Conservation (phyloP, 2,329 filamentous ascomycete species). For the Pezicula carpinea region DNA sequence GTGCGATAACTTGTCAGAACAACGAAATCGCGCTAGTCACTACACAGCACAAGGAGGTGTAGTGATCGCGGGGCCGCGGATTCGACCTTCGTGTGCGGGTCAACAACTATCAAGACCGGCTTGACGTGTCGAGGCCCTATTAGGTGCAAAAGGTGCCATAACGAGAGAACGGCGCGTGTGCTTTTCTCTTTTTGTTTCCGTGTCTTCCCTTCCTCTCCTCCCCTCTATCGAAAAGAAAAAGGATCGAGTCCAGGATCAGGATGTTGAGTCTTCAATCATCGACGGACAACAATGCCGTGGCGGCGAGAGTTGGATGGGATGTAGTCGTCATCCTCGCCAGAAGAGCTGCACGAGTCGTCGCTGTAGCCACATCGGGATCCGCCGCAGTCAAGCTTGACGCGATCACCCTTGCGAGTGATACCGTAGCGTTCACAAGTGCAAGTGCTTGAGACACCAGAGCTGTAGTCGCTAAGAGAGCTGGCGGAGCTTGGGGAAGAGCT, state of each 20-base stretch:
- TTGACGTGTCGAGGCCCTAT: background rate
- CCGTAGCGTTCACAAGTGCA: slow-evolving; percentile 97
- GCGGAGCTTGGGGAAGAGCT: slow-evolving; percentile 67
- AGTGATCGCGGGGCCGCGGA: slow-evolving; percentile 20
- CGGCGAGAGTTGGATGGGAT: slow-evolving; percentile 52
- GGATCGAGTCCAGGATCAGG: background rate
- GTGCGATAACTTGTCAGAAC: slow-evolving; percentile 15
- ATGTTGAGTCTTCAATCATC: slow-evolving; percentile 17
- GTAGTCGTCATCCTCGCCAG: slow-evolving; percentile 58
- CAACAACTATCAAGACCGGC: slow-evolving; percentile 1
- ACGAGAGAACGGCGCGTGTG: slow-evolving; percentile 19
- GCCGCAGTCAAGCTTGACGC: slow-evolving; percentile 94
- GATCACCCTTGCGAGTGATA: slow-evolving; percentile 87
- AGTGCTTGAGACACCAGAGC: slow-evolving; percentile 71
- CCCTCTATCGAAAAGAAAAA: slow-evolving; percentile 3
- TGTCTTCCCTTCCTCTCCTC: slow-evolving; percentile 3
- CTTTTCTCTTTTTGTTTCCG: slow-evolving; percentile 11
- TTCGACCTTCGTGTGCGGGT: slow-evolving; percentile 25
- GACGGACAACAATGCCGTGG: slow-evolving; percentile 55
- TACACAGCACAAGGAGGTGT: background rate
- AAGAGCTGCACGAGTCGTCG: slow-evolving; percentile 69
- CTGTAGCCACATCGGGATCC: slow-evolving; percentile 81
- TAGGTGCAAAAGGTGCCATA: slow-evolving; percentile 16
- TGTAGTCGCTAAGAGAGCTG: slow-evolving; percentile 67
- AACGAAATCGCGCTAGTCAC: slow-evolving; percentile 18